Evolutionary conservation across 1,139 yeast genomes (phyloP), one percentile per base, ranked within the genome.

Genomic region (Debaryomyces sp.): DNA sequence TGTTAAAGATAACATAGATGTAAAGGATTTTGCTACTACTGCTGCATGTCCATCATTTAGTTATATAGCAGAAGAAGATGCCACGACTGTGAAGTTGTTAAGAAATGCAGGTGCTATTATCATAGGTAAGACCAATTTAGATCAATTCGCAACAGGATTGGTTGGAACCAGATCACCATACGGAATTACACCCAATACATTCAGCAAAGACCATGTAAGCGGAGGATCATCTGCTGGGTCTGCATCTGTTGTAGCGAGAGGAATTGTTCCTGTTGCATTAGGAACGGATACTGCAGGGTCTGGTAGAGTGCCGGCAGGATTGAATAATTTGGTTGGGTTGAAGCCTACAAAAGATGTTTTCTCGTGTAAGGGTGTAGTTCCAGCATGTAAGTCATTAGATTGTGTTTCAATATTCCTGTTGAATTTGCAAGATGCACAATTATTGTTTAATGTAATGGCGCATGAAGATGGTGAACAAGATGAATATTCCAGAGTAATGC

Each of bases 241-340:
- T 21, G 96, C 96, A 6, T 84, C 86, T 13, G 94, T 86, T 26
- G 97, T 90, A 18, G 91, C 91, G 17, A 77, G 91, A 57, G 98
- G 98, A 48, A 77, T 86, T 48, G 97, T 89, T 15, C 97, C 98
- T 24, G 61, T 92, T 45, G 78, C 97, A 2, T 76, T 94, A 57
- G 98, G 98, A 44, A 92, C 98, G 6, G 99, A 94, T 64, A 94
- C 99, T 40, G 98, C 98, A n/a, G 99, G 99, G 22, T 89, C 96
- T 10, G 97, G 97, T 43, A 80, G 98, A 62, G 98, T 94, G 27
- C 99, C 99, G 23, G 98, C 98, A n/a, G 94, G 91, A 22, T 77
- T 92, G 58, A 94, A 94, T 76, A 92, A 92, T 66, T 70, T 94
- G 58, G 79, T 94, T 55, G 98, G 98, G 12, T 78, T 94, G 52